Conservation (phyloP, 176 grass and related monocot species). For the Bonia amplexicaulis region DNA sequence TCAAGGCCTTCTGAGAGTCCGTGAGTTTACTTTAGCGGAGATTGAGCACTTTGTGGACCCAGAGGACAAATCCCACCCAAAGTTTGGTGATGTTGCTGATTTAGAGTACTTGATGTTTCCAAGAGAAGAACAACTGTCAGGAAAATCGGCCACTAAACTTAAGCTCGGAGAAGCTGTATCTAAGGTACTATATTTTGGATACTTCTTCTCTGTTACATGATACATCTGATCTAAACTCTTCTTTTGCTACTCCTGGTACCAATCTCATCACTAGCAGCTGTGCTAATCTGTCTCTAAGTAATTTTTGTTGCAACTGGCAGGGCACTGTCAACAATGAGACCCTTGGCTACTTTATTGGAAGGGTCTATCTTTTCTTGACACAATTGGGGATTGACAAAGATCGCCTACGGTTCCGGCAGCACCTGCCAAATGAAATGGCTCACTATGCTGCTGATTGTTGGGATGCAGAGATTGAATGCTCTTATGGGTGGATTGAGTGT, state of each 20-base stretch:
- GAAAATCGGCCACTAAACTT: slow-evolving; percentile 45
- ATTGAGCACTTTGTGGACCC: slow-evolving; percentile 98
- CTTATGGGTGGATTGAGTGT: slow-evolving; percentile 96
- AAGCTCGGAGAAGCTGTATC: slow-evolving; percentile 54
- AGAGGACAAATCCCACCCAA: slow-evolving; percentile 93
- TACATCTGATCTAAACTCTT: slow-evolving; percentile 3
- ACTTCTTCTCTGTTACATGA: neutral
- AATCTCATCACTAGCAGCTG: neutral
- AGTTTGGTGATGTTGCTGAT: slow-evolving; percentile 72
- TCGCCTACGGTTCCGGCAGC: slow-evolving; percentile 77
- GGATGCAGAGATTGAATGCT: slow-evolving; percentile 98
- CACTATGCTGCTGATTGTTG: slow-evolving; percentile 98
- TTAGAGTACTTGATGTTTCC: slow-evolving; percentile 91
- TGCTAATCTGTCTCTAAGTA: slow-evolving; percentile 9
- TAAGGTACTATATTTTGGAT: slow-evolving; percentile 46
- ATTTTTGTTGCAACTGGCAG: slow-evolving; percentile 28
- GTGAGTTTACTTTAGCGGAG: slow-evolving; percentile 88
- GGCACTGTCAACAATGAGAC: slow-evolving; percentile 93
- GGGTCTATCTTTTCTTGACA: slow-evolving; percentile 89
- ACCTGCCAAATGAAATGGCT: slow-evolving; percentile 95
- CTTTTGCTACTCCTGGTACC: neutral
- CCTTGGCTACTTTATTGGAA: slow-evolving; percentile 87
- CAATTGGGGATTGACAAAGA: slow-evolving; percentile 87
- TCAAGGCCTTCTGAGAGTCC: slow-evolving; percentile 90
- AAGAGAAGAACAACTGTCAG: slow-evolving; percentile 61